Conservation (phyloP, 352 stramenopile genomes). For the Globisporangium canariense region DNA sequence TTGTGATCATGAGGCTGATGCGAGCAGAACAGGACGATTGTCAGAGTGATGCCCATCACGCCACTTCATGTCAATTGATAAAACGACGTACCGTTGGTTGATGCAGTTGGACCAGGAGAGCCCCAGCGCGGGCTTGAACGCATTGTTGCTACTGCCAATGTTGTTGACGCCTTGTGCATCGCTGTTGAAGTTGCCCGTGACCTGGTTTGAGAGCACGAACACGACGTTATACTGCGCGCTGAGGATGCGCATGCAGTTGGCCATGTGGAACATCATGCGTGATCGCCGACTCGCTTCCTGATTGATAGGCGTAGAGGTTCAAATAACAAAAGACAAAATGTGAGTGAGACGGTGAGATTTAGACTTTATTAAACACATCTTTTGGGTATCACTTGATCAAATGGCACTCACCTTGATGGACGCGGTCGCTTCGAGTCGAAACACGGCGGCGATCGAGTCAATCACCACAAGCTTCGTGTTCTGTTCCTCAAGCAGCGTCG, state of each 20-base stretch:
- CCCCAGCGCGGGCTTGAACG: conserved; percentile 58
- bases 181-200: conserved; percentile 62
- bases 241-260: conserved; percentile 83
- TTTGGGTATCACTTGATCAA: neutral
- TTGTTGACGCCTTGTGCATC: conserved; percentile 10
- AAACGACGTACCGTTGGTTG: conserved; percentile 63
- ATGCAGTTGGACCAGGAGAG: conserved; percentile 84
- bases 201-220: conserved; percentile 79
- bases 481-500: conserved; percentile 58
- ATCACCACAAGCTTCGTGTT: conserved; percentile 80
- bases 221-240: conserved; percentile 73
- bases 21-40: neutral
- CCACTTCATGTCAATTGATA: neutral
- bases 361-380: neutral
- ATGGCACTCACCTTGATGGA: conserved; percentile 52
- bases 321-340: neutral
- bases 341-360: neutral
- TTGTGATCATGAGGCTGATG: conserved; percentile 50
- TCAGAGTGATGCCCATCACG: neutral
- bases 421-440: conserved; percentile 63
- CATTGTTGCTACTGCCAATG: conserved; percentile 13
- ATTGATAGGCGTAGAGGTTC: neutral
- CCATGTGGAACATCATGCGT: conserved; percentile 76
- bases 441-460: conserved; percentile 76
- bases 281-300: conserved; percentile 69